Percentiles rank a stretch among this genome's conserved stretches.
Conservation (phyloP, 2,329 filamentous ascomycete genomes). For the Microdochium paspali region DNA sequence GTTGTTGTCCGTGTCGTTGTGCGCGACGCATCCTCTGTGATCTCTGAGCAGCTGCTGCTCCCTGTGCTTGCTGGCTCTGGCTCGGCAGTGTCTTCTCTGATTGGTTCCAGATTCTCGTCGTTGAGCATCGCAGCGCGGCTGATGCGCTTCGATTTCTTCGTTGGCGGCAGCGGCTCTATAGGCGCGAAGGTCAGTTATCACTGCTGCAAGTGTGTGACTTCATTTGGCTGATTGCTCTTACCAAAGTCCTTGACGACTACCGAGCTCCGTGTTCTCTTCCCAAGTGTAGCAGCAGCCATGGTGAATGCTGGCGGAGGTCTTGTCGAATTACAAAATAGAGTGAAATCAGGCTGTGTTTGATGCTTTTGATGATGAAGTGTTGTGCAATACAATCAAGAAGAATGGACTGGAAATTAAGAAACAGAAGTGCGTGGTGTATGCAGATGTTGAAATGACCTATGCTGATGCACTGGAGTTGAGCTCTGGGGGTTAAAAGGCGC, state of each 20-base stretch:
- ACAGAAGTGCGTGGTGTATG: background rate
- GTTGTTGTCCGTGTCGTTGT: conserved; percentile 1
- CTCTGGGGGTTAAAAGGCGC: background rate
- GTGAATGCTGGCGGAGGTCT: background rate
- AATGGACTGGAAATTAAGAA: background rate
- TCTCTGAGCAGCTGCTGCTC: conserved; percentile 29
- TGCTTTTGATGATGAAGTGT: background rate
- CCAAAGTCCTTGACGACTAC: conserved; percentile 15
- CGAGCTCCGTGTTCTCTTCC: conserved; percentile 34
- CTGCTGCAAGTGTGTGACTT: background rate
- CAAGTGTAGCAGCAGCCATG: conserved; percentile 26
- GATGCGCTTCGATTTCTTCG: conserved; percentile 36
- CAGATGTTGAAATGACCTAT: background rate
- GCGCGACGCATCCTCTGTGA: conserved; percentile 21
- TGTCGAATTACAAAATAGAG: conserved; percentile 1
- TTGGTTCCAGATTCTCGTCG: conserved; percentile 59
- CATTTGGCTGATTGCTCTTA: conserved; percentile 15
- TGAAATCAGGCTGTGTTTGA: background rate
- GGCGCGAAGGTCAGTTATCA: conserved; percentile 9
- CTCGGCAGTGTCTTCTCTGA: conserved; percentile 16
- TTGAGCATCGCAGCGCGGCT: conserved; percentile 37
- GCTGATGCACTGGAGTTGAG: background rate
- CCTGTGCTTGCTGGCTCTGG: conserved; percentile 29
- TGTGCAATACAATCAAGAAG: background rate
- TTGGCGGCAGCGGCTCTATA: conserved; percentile 20